Conservation (phyloP, 192 early-diverging fungal genomes). For the Coemansia sp. region DNA sequence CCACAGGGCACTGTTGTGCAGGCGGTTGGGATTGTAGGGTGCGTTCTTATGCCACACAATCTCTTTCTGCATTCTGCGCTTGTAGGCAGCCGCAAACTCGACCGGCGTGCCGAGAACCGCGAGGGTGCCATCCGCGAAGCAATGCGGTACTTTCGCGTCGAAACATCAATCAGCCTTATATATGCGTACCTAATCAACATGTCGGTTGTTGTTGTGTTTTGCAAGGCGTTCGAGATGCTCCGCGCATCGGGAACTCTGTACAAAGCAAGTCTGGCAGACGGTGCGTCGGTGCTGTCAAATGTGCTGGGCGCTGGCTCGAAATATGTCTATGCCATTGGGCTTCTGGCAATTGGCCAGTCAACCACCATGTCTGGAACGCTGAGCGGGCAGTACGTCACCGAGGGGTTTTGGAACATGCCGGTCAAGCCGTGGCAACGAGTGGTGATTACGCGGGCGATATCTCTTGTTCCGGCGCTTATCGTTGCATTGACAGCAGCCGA, state of each 20-base stretch:
- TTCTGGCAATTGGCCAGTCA: conserved; percentile 81
- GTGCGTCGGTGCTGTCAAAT: conserved; percentile 58
- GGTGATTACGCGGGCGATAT: conserved; percentile 61
- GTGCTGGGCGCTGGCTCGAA: conserved; percentile 68
- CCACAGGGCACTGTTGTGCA: conserved; percentile 61
- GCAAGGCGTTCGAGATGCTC: conserved; percentile 57
- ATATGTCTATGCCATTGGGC: conserved; percentile 77
- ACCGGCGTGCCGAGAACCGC: conserved; percentile 50
- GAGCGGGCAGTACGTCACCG: conserved; percentile 87
- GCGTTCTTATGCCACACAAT: conserved; percentile 88
- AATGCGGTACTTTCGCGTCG: conserved; percentile 68
- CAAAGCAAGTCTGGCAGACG: conserved; percentile 43
- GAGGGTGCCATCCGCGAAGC: conserved; percentile 66
- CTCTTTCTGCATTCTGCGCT: conserved; percentile 84
- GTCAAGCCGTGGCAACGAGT: conserved; percentile 74
- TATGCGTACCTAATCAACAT: conserved; percentile 73
- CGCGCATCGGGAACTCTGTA: conserved; percentile 52
- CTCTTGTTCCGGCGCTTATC: conserved; percentile 64
- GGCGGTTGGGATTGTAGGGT: conserved; percentile 68
- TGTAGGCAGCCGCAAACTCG: conserved; percentile 64
- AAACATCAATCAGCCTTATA: conserved; percentile 59
- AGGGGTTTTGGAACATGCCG: conserved; percentile 77
- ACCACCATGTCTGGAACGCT: conserved; percentile 90
- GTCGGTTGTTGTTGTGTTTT: conserved; percentile 71
- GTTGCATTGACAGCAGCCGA: conserved; percentile 61